Base-by-base conservation (phyloP, 208 protist species). In the Jaenimonas drosophilae region DNA sequence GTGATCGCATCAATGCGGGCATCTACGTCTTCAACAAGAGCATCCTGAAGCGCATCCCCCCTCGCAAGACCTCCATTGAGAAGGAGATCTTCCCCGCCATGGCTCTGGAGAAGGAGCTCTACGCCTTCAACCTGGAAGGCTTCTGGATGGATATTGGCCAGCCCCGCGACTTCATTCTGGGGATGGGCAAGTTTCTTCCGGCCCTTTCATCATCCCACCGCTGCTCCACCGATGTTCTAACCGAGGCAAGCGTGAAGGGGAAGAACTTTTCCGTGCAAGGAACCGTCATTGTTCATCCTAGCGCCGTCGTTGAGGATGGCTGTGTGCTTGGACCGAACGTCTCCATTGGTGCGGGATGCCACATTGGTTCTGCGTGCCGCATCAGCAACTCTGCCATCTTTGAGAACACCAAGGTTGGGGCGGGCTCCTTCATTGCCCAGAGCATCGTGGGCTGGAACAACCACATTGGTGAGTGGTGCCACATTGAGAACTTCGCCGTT, bases 61-160 rank as follows among this genome's bases (percentile, higher is more conserved):
- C 85, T 23, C 49, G 71, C 36, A 90, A 87, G 26, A 96, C 91
- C 4, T 97, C 92, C 21, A 98, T 99, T 46, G 97, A 99, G 67
- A 93, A 84, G 56, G 83, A 98, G 50, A 84, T 97, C 36, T 99
- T 99, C 60, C 97, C 97, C 4, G 11, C 83, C 14, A 91, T 99
- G 93, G 96, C 95, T 2, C 40, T 31, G 3, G 85, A 92, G 7
- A 56, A 63, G n/a, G 52, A 97, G 59, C 81, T 99, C n/a, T 98
- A 76, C 68, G 80, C 76, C 33, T 97, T 97, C 72, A 84, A 91
- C 48, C 76, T 98, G 9, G 69, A 88, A 27, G 91, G 96, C 28
- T 98, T 98, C 67, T 99, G 97, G 97, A 98, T 97, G 91, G 96
- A 99, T 53, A 82, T 99, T 45, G 97, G 96, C 38, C 84, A 98